These are phyloP conservation scores for Boletus reticulatus DNA, from an alignment of 768 basidiomycete genomes.

Conservation along the genomic window DNA sequence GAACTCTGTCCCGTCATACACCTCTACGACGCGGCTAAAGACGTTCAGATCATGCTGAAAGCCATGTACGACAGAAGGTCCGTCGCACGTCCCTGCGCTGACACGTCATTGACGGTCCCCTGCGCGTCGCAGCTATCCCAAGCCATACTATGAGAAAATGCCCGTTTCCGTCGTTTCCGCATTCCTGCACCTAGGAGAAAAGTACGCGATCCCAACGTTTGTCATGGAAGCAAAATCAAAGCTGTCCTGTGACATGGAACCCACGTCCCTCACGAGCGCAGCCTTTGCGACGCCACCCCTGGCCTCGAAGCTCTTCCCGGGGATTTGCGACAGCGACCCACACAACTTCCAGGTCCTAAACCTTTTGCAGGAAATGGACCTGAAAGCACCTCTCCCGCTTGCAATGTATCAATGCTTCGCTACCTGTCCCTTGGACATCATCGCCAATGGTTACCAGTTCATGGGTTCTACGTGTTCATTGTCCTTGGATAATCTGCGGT, in stretches of 20 bases:
- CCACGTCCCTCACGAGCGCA: background rate
- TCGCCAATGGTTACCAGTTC: conserved; percentile 4
- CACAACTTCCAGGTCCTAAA: conserved; percentile 18
- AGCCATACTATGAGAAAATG: background rate
- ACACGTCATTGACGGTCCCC: background rate
- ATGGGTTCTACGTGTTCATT: background rate
- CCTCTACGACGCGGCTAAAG: conserved; percentile 9
- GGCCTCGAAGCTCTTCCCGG: background rate
- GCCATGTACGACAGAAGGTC: conserved; percentile 18
- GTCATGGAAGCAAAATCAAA: conserved; percentile 5
- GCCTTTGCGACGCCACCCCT: background rate
- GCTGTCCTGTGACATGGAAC: background rate
- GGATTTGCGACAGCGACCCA: conserved; percentile 5
- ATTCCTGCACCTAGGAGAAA: conserved; percentile 17
- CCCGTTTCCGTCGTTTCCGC: background rate
- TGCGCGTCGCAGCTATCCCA: background rate
- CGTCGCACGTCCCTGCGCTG: background rate
- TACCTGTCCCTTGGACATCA: background rate
- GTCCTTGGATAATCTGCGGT: conserved; percentile 2
- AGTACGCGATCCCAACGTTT: conserved; percentile 14
- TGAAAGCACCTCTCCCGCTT: conserved; percentile 4
- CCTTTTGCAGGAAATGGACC: conserved; percentile 2
- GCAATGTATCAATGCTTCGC: conserved; percentile 6
- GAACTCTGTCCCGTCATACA: conserved; percentile 19
- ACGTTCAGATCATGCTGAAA: conserved; percentile 14